Percentiles rank a stretch among this genome's conserved stretches.
Evolutionary conservation across 805 yeast species (phyloP).

Genomic region (Yamadazyma philogaea): DNA sequence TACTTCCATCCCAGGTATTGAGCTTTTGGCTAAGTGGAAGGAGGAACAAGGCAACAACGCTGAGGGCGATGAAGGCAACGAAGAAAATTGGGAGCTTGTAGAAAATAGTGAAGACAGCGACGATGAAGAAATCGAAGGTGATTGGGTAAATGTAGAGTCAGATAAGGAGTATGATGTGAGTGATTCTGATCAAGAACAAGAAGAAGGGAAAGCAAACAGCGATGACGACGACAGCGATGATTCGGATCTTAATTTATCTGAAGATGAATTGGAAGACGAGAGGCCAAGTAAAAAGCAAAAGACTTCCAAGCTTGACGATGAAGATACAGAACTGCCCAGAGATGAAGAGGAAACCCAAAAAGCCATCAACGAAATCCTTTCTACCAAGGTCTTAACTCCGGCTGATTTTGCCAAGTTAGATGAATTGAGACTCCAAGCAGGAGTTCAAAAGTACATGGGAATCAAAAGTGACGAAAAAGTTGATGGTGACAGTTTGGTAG

Average conservation of each 20-base stretch:
- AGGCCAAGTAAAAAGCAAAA: conserved; percentile 23
- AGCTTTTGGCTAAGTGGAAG: conserved; percentile 85
- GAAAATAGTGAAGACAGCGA: conserved; percentile 45
- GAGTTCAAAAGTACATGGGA: conserved; percentile 77
- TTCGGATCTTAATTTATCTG: conserved; percentile 28
- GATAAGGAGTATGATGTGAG: conserved; percentile 68
- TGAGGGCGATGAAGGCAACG: conserved; percentile 49
- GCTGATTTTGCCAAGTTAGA: conserved; percentile 96
- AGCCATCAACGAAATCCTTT: conserved; percentile 49
- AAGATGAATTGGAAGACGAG: conserved; percentile 23
- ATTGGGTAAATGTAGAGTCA: conserved; percentile 87
- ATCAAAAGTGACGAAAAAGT: conserved; percentile 76
- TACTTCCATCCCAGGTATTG: conserved; percentile 87
- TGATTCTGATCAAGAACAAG: conserved; percentile 48
- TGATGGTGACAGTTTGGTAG: conserved; percentile 73
- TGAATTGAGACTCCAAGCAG: conserved; percentile 81
- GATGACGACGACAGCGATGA: conserved; percentile 21
- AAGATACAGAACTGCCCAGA: conserved; percentile 8
- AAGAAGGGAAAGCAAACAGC: conserved; percentile 33
- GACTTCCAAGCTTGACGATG: conserved; percentile 23
- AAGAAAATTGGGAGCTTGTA: conserved; percentile 57
- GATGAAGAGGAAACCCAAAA: conserved; percentile 6
- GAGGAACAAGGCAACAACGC: conserved; percentile 51
- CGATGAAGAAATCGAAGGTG: conserved; percentile 67
- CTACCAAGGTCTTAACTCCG: conserved; percentile 86